phyloP scores from a whole-genome alignment of 164 flowering plant genomes.

The Vitis cinerea region DNA sequence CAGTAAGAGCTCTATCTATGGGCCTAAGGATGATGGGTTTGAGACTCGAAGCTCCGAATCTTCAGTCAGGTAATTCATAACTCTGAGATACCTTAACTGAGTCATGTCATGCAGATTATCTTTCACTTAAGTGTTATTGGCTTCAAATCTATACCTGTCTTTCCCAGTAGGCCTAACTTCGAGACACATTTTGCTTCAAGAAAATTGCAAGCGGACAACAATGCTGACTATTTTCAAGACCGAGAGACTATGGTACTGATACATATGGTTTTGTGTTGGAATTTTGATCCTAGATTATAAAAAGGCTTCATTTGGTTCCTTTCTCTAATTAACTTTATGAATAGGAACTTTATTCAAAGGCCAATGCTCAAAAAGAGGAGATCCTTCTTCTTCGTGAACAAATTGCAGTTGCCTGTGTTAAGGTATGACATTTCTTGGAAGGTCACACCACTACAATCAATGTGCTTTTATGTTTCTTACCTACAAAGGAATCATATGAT shows the following conservation, averaged over 20 bases:
- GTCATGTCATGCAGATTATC: neutral
- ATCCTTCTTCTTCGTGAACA: conserved; percentile 61
- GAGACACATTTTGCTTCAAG: conserved; percentile 29
- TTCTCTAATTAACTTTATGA: conserved; percentile 5
- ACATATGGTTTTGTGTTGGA: neutral
- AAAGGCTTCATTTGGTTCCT: conserved; percentile 2
- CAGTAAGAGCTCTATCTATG: conserved; percentile 23
- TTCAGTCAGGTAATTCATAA: conserved; percentile 34
- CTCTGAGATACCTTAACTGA: neutral
- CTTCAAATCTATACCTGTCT: conserved; percentile 6
- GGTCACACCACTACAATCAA: neutral
- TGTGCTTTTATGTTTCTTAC: neutral
- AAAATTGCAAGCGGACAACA: conserved; percentile 33
- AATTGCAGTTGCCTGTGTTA: conserved; percentile 57
- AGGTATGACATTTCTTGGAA: conserved; percentile 37
- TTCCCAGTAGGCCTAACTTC: conserved; percentile 28
- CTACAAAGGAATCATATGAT: conserved; percentile 9
- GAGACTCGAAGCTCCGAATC: conserved; percentile 28
- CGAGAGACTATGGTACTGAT: conserved; percentile 52
- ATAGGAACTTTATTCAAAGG: conserved; percentile 61
- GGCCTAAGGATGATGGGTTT: conserved; percentile 23
- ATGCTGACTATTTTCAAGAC: conserved; percentile 33
- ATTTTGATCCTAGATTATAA: neutral
- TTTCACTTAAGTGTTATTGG: neutral
- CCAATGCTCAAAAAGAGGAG: conserved; percentile 60